A percentile compares a stretch with the other conserved stretches of the same genome.
These are phyloP conservation scores for Echinosophora koreensis DNA, from an alignment of 306 rosid species.

Conservation along the genomic window DNA sequence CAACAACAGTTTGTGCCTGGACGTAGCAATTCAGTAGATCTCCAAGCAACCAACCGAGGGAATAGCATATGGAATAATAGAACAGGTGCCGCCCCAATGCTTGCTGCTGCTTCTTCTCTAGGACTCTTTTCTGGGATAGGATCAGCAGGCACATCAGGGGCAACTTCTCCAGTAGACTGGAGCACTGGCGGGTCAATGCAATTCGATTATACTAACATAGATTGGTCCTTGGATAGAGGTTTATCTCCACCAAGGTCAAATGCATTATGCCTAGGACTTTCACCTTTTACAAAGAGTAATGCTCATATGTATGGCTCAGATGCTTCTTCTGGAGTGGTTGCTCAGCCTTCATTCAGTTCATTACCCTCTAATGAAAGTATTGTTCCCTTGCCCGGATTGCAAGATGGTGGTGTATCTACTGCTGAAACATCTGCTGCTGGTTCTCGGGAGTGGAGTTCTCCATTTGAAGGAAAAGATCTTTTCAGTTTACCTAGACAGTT, in stretches of 20 bases:
- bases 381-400: conserved; percentile 65
- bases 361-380: conserved; percentile 63
- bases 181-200: conserved; percentile 70
- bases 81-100: conserved; percentile 63
- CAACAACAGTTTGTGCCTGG: conserved; percentile 64
- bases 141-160: conserved; percentile 68
- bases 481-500: conserved; percentile 88
- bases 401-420: conserved; percentile 63
- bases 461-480: conserved; percentile 91
- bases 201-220: conserved; percentile 78
- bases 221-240: conserved; percentile 86
- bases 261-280: conserved; percentile 67
- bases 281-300: conserved; percentile 64
- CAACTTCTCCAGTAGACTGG: conserved; percentile 78
- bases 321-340: conserved; percentile 54
- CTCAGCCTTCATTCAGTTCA: conserved; percentile 62
- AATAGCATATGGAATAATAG: conserved; percentile 72
- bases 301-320: conserved; percentile 55
- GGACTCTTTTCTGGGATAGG: conserved; percentile 86
- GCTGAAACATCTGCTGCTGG: conserved; percentile 59
- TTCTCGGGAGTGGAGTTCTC: conserved; percentile 85
- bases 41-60: conserved; percentile 57
- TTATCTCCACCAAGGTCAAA: conserved; percentile 59
- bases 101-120: conserved; percentile 79
- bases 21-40: conserved; percentile 56